Conservation (phyloP, 1,284 basidiomycete genomes). For the Dichomitus squalens region DNA sequence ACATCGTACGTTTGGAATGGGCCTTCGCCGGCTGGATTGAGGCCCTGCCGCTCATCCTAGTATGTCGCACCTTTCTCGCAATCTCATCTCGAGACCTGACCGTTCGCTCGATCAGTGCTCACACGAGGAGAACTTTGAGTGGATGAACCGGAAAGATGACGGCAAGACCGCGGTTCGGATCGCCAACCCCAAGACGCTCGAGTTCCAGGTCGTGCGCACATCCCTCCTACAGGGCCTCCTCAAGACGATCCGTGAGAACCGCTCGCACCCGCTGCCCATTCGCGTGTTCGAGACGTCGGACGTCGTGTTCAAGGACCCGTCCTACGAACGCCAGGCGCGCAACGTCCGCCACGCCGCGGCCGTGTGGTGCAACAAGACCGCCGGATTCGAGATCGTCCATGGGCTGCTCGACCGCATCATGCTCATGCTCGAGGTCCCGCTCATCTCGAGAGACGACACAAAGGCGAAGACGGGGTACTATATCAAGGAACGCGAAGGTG, state of each 20-base stretch:
- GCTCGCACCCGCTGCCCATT: conserved; percentile 90
- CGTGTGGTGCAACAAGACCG: conserved; percentile 95
- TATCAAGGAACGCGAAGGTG: conserved; percentile 84
- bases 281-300: conserved; percentile 95
- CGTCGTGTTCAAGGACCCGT: conserved; percentile 86
- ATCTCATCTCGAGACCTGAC: neutral
- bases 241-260: conserved; percentile 97
- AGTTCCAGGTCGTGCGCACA: conserved; percentile 98
- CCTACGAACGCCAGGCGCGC: conserved; percentile 80
- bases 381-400: conserved; percentile 96
- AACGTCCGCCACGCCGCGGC: conserved; percentile 90
- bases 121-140: conserved; percentile 97
- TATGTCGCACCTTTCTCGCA: conserved; percentile 41
- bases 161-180: conserved; percentile 85
- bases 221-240: conserved; percentile 94
- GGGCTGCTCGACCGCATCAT: conserved; percentile 93
- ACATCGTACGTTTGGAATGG: conserved; percentile 90
- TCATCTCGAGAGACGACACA: conserved; percentile 62
- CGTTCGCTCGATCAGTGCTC: conserved; percentile 68
- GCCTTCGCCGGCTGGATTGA: conserved; percentile 96
- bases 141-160: conserved; percentile 86
- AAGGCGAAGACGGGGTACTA: conserved; percentile 83
- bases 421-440: conserved; percentile 91
- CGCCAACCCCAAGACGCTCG: conserved; percentile 95
- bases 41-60: conserved; percentile 91